phyloP scores from a whole-genome alignment of 345 rosid species.

The Boechera retrofracta region DNA sequence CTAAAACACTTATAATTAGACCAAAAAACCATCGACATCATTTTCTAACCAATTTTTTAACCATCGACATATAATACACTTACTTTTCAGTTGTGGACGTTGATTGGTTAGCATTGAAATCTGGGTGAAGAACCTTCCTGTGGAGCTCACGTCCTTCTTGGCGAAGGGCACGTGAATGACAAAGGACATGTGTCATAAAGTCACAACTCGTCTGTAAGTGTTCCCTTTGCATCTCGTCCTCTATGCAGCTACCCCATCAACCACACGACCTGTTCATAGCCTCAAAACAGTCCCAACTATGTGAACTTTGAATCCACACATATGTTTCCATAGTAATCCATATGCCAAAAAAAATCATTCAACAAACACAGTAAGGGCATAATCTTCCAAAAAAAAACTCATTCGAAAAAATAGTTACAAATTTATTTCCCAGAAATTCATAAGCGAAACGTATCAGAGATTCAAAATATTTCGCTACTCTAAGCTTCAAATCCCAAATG shows the following conservation, averaged over 20 bases:
- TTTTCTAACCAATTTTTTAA: no score
- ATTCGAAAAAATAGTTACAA: background rate
- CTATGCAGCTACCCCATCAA: conserved; percentile 75
- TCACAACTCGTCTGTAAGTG: conserved; percentile 70
- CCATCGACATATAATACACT: no score
- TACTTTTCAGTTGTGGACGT: no score
- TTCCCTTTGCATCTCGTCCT: conserved; percentile 75
- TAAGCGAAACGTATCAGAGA: background rate
- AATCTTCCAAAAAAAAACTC: background rate
- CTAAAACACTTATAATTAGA: no score
- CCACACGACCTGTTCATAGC: conserved; percentile 62
- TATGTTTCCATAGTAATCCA: background rate
- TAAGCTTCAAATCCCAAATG: background rate
- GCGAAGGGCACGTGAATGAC: conserved; percentile 88
- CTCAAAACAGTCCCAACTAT: background rate
- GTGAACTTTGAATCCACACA: background rate
- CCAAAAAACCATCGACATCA: no score
- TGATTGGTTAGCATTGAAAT: conserved; percentile 58
- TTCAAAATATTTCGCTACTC: background rate
- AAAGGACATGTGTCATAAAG: conserved; percentile 73
- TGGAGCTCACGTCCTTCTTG: conserved; percentile 99
- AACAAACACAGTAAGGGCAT: background rate
- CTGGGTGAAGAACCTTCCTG: conserved; percentile 82
- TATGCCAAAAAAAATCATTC: background rate
- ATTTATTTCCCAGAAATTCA: background rate